Percentiles rank a stretch among this genome's conserved stretches.
Conservation (phyloP, 495 filamentous ascomycete genomes). For the Pseudevernia furfuracea region DNA sequence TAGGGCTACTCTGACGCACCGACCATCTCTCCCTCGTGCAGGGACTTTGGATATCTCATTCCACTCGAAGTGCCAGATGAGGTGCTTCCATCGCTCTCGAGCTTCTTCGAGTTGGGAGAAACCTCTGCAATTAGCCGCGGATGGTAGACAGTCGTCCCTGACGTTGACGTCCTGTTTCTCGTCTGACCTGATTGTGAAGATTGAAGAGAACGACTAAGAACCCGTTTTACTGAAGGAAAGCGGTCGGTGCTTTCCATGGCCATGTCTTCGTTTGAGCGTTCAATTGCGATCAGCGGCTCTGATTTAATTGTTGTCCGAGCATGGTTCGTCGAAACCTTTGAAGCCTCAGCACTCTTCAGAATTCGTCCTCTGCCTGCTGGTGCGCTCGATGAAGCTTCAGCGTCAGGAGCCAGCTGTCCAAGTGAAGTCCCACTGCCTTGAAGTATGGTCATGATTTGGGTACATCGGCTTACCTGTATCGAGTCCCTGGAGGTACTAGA, state of each 20-base stretch:
- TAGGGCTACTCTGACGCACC: background rate
- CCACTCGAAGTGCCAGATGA: background rate
- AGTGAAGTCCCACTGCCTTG: background rate
- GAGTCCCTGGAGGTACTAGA: conserved; percentile 5
- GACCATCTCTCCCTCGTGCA: background rate
- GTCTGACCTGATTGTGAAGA: background rate
- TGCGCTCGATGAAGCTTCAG: background rate
- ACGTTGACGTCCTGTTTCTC: conserved; percentile 8
- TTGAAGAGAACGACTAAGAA: background rate
- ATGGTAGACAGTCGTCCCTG: conserved; percentile 1
- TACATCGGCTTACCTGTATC: background rate
- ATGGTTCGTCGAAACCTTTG: background rate
- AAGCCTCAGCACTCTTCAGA: background rate
- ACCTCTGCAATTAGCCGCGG: conserved; percentile 9
- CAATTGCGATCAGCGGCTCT: background rate
- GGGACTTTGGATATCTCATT: background rate
- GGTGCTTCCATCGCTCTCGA: conserved; percentile 5
- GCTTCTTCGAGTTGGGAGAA: background rate
- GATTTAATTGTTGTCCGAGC: background rate
- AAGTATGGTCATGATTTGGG: background rate
- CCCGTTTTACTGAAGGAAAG: background rate
- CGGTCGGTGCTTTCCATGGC: background rate
- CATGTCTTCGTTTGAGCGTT: background rate
- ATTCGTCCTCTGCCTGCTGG: background rate
- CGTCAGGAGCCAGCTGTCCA: background rate